These are phyloP conservation scores for Mucor circinelloides DNA, from an alignment of 371 early-diverging fungal species.

Conservation along the genomic window DNA sequence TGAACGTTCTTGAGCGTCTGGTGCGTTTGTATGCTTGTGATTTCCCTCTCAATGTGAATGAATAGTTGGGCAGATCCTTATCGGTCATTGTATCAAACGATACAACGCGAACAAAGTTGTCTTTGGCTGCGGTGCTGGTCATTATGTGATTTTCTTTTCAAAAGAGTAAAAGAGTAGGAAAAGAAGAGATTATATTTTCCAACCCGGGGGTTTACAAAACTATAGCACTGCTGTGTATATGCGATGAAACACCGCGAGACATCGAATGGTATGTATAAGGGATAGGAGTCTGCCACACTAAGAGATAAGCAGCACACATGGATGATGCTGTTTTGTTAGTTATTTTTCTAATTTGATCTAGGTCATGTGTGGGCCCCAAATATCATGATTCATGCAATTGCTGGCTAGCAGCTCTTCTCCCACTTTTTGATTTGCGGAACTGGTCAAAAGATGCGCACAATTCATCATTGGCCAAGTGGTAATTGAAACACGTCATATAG, in stretches of 20 bases:
- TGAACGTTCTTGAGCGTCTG: constrained; percentile 55
- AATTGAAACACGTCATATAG: constrained; percentile 5
- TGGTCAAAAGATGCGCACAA: background rate
- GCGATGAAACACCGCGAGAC: constrained; percentile 15
- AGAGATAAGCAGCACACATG: background rate
- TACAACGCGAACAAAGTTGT: constrained; percentile 53
- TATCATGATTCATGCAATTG: background rate
- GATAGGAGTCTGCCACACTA: no score
- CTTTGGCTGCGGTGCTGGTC: background rate
- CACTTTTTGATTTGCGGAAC: background rate
- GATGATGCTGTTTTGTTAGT: background rate
- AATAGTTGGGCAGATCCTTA: constrained; percentile 55
- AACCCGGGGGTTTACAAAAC: constrained; percentile 7
- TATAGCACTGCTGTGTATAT: background rate
- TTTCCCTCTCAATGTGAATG: constrained; percentile 61
- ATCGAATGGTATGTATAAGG: background rate
- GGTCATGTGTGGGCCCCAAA: background rate
- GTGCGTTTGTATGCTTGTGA: constrained; percentile 51
- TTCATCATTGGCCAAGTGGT: background rate
- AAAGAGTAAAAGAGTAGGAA: constrained; percentile 4
- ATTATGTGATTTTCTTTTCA: background rate
- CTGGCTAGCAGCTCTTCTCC: background rate
- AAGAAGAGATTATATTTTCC: background rate
- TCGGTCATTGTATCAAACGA: constrained; percentile 64
- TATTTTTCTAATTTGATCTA: background rate